A percentile compares a stretch with the other conserved stretches of the same genome.
phyloP scores from a whole-genome alignment of 306 rosid genomes.

The Dryas octopetala region DNA sequence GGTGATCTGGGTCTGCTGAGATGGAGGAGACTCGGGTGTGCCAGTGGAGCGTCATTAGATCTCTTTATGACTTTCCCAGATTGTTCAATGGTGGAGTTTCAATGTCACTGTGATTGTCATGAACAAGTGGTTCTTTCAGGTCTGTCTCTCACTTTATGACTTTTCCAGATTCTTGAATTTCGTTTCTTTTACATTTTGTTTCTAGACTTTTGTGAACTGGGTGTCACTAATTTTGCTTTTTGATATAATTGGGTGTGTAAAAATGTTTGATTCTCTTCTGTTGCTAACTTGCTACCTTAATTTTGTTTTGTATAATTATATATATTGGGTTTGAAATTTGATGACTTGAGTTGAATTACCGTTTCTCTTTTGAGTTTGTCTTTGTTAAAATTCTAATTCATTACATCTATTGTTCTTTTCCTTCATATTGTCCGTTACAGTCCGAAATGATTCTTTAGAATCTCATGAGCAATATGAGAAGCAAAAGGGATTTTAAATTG shows the following conservation, averaged over 20 bases:
- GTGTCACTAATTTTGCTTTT: conserved; percentile 3
- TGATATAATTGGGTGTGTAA: neutral
- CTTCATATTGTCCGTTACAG: neutral
- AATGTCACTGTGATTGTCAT: conserved; percentile 89
- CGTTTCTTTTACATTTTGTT: neutral
- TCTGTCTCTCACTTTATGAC: conserved; percentile 13
- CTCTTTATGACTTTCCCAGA: conserved; percentile 33
- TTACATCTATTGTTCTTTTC: neutral
- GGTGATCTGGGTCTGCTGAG: conserved; percentile 35
- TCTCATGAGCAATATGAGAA: neutral
- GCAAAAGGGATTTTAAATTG: neutral
- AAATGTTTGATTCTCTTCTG: neutral
- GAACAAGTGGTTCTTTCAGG: conserved; percentile 99
- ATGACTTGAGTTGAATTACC: neutral
- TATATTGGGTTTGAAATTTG: neutral
- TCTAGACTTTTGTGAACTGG: neutral
- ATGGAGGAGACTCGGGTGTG: conserved; percentile 73
- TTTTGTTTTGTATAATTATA: neutral
- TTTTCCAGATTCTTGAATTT: neutral
- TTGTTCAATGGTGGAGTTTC: conserved; percentile 96
- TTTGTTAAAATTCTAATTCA: neutral
- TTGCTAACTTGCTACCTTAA: neutral
- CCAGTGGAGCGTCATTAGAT: conserved; percentile 77
- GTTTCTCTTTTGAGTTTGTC: neutral
- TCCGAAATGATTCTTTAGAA: neutral